phyloP scores from a whole-genome alignment of 306 rosid species.

The Cicer bijugum region DNA sequence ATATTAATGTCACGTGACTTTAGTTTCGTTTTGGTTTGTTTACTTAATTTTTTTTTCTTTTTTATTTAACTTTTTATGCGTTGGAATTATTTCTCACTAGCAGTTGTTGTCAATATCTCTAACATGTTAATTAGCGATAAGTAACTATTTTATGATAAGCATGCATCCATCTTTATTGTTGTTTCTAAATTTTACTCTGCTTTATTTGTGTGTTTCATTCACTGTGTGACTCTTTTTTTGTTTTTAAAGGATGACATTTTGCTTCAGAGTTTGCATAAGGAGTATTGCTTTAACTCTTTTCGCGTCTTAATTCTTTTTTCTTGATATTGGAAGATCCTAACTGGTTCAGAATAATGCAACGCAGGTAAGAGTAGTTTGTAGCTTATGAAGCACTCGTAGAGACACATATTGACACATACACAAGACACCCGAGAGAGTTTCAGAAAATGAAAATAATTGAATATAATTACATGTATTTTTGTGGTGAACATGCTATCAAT shows the following conservation, averaged over 20 bases:
- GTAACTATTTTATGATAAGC: not conserved
- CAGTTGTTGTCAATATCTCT: too few relatives aligned
- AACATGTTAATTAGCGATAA: too few relatives aligned
- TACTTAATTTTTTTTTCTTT: too few relatives aligned
- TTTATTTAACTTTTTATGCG: too few relatives aligned
- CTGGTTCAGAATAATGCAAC: conserved; percentile 54
- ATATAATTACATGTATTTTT: too few relatives aligned
- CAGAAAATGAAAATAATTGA: too few relatives aligned
- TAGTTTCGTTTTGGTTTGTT: too few relatives aligned
- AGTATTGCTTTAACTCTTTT: conserved; percentile 34
- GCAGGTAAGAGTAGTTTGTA: conserved; percentile 48
- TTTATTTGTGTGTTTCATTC: conserved; percentile 10
- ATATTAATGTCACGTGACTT: too few relatives aligned
- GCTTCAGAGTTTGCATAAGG: conserved; percentile 44
- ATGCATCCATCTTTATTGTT: conserved; percentile 17
- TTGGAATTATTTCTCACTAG: too few relatives aligned
- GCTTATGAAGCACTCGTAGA: not conserved
- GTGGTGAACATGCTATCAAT: too few relatives aligned
- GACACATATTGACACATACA: too few relatives aligned
- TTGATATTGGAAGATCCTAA: conserved; percentile 47
- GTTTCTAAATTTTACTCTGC: not conserved
- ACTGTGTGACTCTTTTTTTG: conserved; percentile 5
- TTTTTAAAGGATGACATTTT: conserved; percentile 52
- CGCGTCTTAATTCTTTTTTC: conserved; percentile 43
- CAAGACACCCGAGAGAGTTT: too few relatives aligned